phyloP scores from a whole-genome alignment of 768 basidiomycete genomes.

The Vararia minispora region DNA sequence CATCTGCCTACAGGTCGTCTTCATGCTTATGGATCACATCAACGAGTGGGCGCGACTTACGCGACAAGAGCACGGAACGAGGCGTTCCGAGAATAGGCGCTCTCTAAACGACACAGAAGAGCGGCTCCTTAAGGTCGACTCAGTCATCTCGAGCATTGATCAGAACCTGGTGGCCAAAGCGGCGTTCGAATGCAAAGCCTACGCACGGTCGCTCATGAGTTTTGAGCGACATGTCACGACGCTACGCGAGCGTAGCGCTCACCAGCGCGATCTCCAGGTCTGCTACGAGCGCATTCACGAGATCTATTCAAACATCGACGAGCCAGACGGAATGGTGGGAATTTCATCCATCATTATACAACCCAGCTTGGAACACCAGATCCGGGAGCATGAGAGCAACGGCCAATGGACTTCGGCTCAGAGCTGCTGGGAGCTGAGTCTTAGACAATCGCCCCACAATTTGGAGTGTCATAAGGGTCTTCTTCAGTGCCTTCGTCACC shows the following conservation, averaged over 20 bases:
- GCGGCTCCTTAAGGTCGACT: slow-evolving; percentile 65
- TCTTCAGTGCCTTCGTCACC: slow-evolving; percentile 80
- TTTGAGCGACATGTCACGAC: slow-evolving; percentile 76
- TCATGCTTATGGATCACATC: slow-evolving; percentile 89
- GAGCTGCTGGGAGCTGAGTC: slow-evolving; percentile 95
- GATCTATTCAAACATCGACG: slow-evolving; percentile 92
- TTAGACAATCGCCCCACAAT: slow-evolving; percentile 87
- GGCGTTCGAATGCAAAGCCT: slow-evolving; percentile 89
- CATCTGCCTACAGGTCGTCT: slow-evolving; percentile 56
- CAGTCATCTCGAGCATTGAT: slow-evolving; percentile 73
- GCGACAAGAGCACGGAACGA: slow-evolving; percentile 44
- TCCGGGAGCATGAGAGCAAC: slow-evolving; percentile 94
- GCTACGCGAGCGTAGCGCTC: slow-evolving; percentile 28
- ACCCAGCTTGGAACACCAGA: slow-evolving; percentile 90
- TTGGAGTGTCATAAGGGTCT: slow-evolving; percentile 84
- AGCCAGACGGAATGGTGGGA: slow-evolving; percentile 99
- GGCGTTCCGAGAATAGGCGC: slow-evolving; percentile 42
- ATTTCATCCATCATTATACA: slow-evolving; percentile 80
- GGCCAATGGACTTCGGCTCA: slow-evolving; percentile 98
- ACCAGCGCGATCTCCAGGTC: slow-evolving; percentile 40
- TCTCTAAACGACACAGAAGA: slow-evolving; percentile 36
- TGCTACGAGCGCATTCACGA: slow-evolving; percentile 90
- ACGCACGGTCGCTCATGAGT: slow-evolving; percentile 88
- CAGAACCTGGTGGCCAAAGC: slow-evolving; percentile 86
- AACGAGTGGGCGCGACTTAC: slow-evolving; percentile 78